Conservation (phyloP, 31 red algal genomes). For the Odonthalia washingtoniensis region DNA sequence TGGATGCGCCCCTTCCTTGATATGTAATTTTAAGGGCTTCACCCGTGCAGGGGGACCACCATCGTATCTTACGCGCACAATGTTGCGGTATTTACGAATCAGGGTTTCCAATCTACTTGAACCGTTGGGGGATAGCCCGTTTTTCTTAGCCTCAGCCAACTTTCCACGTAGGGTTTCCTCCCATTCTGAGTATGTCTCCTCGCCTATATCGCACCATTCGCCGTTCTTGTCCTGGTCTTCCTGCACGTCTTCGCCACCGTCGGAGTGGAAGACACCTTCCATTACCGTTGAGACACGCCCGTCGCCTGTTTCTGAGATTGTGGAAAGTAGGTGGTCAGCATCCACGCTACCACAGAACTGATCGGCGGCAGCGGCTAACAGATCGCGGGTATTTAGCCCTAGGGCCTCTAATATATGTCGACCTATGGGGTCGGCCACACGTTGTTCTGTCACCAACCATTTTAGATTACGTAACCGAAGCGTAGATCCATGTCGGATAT, state of each 20-base stretch:
- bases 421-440: background rate
- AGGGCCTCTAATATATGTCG: background rate
- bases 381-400: background rate
- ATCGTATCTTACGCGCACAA: constrained; percentile 24
- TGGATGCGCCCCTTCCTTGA: constrained; percentile 16
- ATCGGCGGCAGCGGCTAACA: background rate
- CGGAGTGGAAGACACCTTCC: background rate
- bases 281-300: background rate
- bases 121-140: constrained; percentile 13
- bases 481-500: background rate
- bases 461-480: background rate
- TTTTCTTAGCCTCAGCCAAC: constrained; percentile 10
- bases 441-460: background rate
- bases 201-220: background rate
- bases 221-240: background rate
- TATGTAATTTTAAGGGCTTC: constrained; percentile 23
- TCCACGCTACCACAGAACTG: background rate
- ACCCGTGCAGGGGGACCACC: constrained; percentile 26
- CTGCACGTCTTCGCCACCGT: background rate
- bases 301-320: background rate
- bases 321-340: background rate
- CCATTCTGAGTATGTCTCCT: constrained; percentile 10
- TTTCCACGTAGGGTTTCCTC: constrained; percentile 1
- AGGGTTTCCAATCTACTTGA: background rate
- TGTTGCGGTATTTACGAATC: background rate